A percentile compares a stretch with the other conserved stretches of the same genome.
These are phyloP conservation scores for Trametes versicolor DNA, from an alignment of 1,284 basidiomycete genomes.

Conservation along the genomic window DNA sequence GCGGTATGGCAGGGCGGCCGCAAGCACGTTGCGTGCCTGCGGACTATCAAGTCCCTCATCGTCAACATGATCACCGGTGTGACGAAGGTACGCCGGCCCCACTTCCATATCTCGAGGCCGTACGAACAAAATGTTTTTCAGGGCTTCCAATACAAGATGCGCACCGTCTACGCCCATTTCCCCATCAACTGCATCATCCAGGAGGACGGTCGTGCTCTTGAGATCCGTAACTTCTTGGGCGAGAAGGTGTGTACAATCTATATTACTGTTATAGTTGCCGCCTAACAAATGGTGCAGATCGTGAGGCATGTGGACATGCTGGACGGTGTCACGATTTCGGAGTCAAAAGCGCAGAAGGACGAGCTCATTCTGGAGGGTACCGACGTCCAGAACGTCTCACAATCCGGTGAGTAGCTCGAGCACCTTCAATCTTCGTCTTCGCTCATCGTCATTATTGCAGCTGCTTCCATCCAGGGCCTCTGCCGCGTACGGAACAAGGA, in stretches of 20 bases:
- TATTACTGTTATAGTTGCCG: not conserved
- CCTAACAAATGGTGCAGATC: slow-evolving; percentile 58
- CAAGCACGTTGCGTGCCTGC: slow-evolving; percentile 98
- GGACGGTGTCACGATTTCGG: slow-evolving; percentile 86
- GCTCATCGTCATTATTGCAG: slow-evolving; percentile 49
- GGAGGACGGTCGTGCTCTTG: slow-evolving; percentile 80
- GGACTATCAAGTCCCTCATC: slow-evolving; percentile 95
- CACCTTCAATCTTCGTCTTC: not conserved
- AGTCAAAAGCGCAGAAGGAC: slow-evolving; percentile 97
- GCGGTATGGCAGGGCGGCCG: slow-evolving; percentile 98
- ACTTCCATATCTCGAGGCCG: not conserved
- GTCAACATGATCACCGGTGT: slow-evolving; percentile 98
- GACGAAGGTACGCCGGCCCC: slow-evolving; percentile 74
- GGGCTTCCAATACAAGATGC: slow-evolving; percentile 99
- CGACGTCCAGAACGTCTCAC: slow-evolving; percentile 95
- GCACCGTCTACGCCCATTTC: slow-evolving; percentile 99
- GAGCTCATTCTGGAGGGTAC: slow-evolving; percentile 94
- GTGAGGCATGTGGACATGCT: slow-evolving; percentile 95
- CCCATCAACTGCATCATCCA: slow-evolving; percentile 99
- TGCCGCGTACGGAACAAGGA: slow-evolving; percentile 98
- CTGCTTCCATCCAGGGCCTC: slow-evolving; percentile 94
- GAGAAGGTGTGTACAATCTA: slow-evolving; percentile 74
- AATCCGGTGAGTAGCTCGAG: slow-evolving; percentile 71
- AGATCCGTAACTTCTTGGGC: slow-evolving; percentile 99
- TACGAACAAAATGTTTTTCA: slow-evolving; percentile 41